These are phyloP conservation scores for Penicillium nordicum DNA, from an alignment of 2,329 filamentous ascomycete species.

Conservation along the genomic window DNA sequence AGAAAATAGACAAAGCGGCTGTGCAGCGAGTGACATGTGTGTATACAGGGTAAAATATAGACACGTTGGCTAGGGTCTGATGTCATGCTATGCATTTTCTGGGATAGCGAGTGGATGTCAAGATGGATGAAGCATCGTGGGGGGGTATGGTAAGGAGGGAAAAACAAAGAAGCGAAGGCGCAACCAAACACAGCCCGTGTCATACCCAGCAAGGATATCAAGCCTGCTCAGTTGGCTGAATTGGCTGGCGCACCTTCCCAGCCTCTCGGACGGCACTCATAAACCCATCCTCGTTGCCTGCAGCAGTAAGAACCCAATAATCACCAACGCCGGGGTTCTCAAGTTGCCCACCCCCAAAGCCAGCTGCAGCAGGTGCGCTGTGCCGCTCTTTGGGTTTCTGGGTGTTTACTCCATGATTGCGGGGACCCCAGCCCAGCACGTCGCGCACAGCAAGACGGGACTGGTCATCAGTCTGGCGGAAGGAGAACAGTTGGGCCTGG, in stretches of 20 bases:
- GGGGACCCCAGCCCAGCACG: slow-evolving; percentile 39
- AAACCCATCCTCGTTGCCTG: slow-evolving; percentile 42
- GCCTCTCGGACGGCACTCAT: slow-evolving; percentile 43
- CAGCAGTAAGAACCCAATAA: slow-evolving; percentile 41
- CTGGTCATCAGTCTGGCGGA: slow-evolving; percentile 38
- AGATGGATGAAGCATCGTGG: not conserved
- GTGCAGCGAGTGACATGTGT: slow-evolving; percentile 6
- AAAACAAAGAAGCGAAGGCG: not conserved
- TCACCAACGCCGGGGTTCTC: slow-evolving; percentile 37
- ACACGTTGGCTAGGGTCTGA: not conserved
- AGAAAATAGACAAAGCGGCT: not conserved
- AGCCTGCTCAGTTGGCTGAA: slow-evolving; percentile 16
- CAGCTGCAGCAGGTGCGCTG: slow-evolving; percentile 35
- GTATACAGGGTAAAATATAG: not conserved
- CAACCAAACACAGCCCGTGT: not conserved
- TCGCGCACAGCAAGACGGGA: slow-evolving; percentile 32
- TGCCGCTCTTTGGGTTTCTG: slow-evolving; percentile 35
- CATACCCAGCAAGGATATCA: not conserved
- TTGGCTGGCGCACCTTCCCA: slow-evolving; percentile 36
- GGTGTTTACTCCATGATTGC: slow-evolving; percentile 26
- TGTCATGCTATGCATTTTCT: not conserved
- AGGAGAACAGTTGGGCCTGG: slow-evolving; percentile 42
- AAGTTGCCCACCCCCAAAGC: slow-evolving; percentile 37
- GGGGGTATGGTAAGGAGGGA: not conserved
- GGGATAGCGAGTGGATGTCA: slow-evolving; percentile 6